Percentiles rank a stretch among this genome's conserved stretches.
Evolutionary conservation across 257 asterid genomes (phyloP).

Genomic region (Primulina huaijiensis): DNA sequence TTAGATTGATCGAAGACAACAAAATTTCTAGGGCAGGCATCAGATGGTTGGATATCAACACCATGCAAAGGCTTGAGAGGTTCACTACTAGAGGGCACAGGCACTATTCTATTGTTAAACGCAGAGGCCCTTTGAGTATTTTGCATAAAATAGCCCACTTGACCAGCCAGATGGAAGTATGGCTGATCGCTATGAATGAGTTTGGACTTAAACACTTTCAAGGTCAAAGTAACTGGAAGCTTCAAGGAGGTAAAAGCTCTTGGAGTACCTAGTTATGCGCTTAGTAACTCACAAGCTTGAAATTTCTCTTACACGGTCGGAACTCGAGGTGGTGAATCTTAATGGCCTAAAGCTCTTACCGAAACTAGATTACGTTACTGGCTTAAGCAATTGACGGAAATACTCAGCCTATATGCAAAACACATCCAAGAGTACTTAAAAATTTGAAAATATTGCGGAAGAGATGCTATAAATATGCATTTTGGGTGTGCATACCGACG

Average conservation of each 20-base stretch:
- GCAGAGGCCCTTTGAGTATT: constrained; percentile 38
- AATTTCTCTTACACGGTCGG: not conserved
- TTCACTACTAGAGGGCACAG: constrained; percentile 20
- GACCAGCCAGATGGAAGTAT: constrained; percentile 42
- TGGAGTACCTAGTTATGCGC: too few species aligned
- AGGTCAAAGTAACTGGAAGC: constrained; percentile 13
- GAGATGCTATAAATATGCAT: not conserved
- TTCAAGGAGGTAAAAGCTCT: not conserved
- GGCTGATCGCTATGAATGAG: constrained; percentile 56
- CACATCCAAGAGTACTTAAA: not conserved
- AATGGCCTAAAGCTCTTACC: constrained; percentile 17
- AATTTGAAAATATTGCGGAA: not conserved
- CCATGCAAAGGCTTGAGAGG: constrained; percentile 16
- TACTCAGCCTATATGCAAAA: constrained; percentile 41
- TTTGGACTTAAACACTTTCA: constrained; percentile 19
- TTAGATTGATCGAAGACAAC: constrained; percentile 62
- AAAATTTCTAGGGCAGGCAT: constrained; percentile 65
- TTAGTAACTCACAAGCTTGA: not conserved
- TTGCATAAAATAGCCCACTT: constrained; percentile 35
- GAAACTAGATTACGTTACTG: constrained; percentile 42
- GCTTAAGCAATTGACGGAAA: constrained; percentile 49
- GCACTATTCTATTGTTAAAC: constrained; percentile 30
- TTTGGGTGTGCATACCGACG: not conserved
- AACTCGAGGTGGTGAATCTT: constrained; percentile 9
- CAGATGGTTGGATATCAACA: constrained; percentile 51